Evolutionary conservation across 1,139 yeast genomes (phyloP), one percentile per base, ranked within the genome.

Genomic region (Taiozyma sp.): DNA sequence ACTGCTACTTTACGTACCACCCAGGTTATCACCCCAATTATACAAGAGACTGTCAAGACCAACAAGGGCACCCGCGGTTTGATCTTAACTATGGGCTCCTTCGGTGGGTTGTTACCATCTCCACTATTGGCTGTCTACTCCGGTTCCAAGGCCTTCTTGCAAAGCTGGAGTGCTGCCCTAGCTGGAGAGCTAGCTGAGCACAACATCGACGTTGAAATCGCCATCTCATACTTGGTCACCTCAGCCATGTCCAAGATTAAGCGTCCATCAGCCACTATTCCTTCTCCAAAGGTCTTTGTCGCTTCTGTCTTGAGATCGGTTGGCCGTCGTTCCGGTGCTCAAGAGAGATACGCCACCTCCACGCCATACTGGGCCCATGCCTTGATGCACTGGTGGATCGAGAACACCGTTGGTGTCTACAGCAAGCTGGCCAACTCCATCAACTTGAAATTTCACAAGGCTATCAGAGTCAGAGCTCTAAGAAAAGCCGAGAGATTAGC

Each of bases 291-390:
- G 65, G 68, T 67, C 42, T 95, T 95, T 69, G 99, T 93, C 47
- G 66, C 72, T 32, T 71, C 95, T 21, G 78, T 88, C 5, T 76
- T 93, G 62, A 70, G 70, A 46, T 74, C 78, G 47, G 80, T 85
- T 50, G 97, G 98, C 28, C 85, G 89, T 65, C 83, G 96, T 59
- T 80, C 83, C 48, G 99, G 99, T 52, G 95, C 98, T 22, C 97
- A 89, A 68, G 96, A 88, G 54, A 80, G 97, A 60, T 89, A 68
- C 62, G 96, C 84, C 35, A 89, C 98, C 3, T 69, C 74, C 50
- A 93, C 98, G 1, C 99, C 99, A 40, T 95, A 76, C 75, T 90
- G 97, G 91, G 69, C 89, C 4, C 99, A 93, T 70, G 98, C 98
- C 1, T 66, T 93, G 47, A 84, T 91, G 85, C 97, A 93, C 68